phyloP scores from a whole-genome alignment of 768 basidiomycete species.

The Chiua virens region DNA sequence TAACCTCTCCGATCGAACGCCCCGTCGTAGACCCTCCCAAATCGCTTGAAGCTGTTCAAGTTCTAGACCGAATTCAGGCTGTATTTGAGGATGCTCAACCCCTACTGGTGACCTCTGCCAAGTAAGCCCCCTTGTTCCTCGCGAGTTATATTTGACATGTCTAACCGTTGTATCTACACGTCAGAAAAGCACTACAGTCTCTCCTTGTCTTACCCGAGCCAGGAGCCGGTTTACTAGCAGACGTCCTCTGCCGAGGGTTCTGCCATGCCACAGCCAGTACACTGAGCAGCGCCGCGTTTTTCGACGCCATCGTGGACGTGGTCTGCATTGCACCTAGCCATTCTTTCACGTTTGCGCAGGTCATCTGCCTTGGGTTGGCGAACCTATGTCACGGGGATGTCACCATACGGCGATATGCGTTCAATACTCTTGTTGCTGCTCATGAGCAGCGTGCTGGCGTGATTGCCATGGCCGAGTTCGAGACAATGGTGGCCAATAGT shows the following conservation, averaged over 20 bases:
- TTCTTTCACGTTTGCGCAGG: conserved; percentile 71
- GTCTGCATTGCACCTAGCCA: conserved; percentile 54
- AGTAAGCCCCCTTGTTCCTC: conserved; percentile 47
- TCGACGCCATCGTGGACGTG: conserved; percentile 75
- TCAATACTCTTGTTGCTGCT: conserved; percentile 71
- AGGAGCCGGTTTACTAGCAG: conserved; percentile 59
- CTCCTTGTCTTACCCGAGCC: conserved; percentile 58
- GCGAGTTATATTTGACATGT: not conserved
- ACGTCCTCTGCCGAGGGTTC: conserved; percentile 68
- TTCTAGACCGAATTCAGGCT: conserved; percentile 67
- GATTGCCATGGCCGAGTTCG: conserved; percentile 68
- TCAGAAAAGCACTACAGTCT: conserved; percentile 74
- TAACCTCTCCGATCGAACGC: conserved; percentile 65
- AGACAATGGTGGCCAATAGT: conserved; percentile 68
- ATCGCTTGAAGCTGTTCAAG: conserved; percentile 50
- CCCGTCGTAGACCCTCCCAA: conserved; percentile 48
- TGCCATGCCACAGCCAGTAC: conserved; percentile 52
- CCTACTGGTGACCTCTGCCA: conserved; percentile 54
- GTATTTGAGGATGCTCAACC: conserved; percentile 62
- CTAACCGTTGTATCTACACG: conserved; percentile 4
- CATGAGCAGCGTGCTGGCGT: conserved; percentile 70
- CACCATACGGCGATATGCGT: conserved; percentile 69
- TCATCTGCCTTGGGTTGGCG: conserved; percentile 73
- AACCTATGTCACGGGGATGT: conserved; percentile 77
- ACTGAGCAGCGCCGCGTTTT: conserved; percentile 65